Evolutionary conservation across 2,329 filamentous ascomycete genomes (phyloP), one percentile per base, ranked within the genome.

Genomic region (Aureobasidium namibiae): DNA sequence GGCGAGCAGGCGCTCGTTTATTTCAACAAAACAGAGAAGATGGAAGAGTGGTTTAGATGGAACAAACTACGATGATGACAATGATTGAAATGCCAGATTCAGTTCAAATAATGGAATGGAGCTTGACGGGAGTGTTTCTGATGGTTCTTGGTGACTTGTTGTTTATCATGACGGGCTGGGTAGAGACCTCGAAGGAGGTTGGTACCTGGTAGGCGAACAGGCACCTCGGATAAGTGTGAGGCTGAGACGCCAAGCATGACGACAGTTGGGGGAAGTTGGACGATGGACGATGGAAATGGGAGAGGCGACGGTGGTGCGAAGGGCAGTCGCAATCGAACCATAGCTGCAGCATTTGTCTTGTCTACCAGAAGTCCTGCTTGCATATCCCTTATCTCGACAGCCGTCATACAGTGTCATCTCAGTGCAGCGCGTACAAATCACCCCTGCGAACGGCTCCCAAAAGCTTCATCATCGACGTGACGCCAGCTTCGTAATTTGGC

Each of bases 1-100:
- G 10, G 34, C 26, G 38, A 21, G 39, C 24, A n/a, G 36, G 52
- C 52, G 52, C 26, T 23, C 39, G 26, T 44, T 45, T 24, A n/a
- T 54, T 34, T 41, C 26, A 34, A 21, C 16, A 54, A 31, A 21
- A 42, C 36, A 54, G 38, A 42, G 36, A 36, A 56, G 29, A 45
- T 21, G 18, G 52, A 56, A 42, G 50, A 42, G 50, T 52, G 49
- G 49, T 39, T 54, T 42, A 33, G 29, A 56, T 36, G 52, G 52
- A 45, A 33, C 21, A 45, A n/a, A 56, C 13, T n/a, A 56, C 42
- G 52, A 56, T 36, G 52, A 56, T 45, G 39, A 56, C 29, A 41
- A 56, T 42, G 48, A 52, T 39, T 45, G 52, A 56, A 56, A 56
- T 56, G 52, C 52, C 52, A 56, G 16, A 45, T 56, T 56, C 52